Base-by-base conservation (phyloP, 768 basidiomycete genomes). In the Tulasnella sp. region DNA sequence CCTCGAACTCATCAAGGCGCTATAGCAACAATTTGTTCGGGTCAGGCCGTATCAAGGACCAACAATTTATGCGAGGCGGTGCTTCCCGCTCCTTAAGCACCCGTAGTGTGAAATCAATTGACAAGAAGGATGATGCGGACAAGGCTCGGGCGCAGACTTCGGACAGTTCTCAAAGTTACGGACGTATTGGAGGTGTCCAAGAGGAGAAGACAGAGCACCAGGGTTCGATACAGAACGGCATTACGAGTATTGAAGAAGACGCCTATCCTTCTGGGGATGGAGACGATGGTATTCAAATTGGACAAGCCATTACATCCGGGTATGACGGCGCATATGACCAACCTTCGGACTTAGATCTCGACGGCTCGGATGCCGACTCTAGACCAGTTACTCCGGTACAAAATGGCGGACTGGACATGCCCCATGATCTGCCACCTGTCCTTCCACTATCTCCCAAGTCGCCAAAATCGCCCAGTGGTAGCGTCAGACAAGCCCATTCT, bases 21-120 rank as follows among this genome's bases (percentile, higher is more conserved):
- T 91, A 92, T 82, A 93, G 92, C 85, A 94, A 94, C 82, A 94
- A 94, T 80, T 85, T 95, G 71, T 94, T 94, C 78, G 90, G 92
- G 68, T 94, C 93, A 22, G 89, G 90, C n/a, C 87, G 90, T 75
- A 86, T 93, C 79, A 86, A 90, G 75, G 93, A 94, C 82, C 89
- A 93, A 81, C 85, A 85, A 12, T 92, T 93, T 82, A 82, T 92
- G 80, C 88, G 89, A 77, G 36, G 52, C 22, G 67, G 38, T 17
- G 5, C 38, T n/a, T 71, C 69, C n/a, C 69, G 49, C 17, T 67
- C 58, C 29, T 1, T n/a, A 8, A 76, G 75, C 52, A 76, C 70
- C n/a, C 58, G 67, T n/a, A 76, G 75, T 76, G 37, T 76, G 38
- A 38, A 40, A 25, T 67, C 58, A 37, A n/a, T 71, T 11, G 68